Evolutionary conservation across 2,329 filamentous ascomycete species (phyloP), one percentile per base, ranked within the genome.

Genomic region (Claviceps purpurea): DNA sequence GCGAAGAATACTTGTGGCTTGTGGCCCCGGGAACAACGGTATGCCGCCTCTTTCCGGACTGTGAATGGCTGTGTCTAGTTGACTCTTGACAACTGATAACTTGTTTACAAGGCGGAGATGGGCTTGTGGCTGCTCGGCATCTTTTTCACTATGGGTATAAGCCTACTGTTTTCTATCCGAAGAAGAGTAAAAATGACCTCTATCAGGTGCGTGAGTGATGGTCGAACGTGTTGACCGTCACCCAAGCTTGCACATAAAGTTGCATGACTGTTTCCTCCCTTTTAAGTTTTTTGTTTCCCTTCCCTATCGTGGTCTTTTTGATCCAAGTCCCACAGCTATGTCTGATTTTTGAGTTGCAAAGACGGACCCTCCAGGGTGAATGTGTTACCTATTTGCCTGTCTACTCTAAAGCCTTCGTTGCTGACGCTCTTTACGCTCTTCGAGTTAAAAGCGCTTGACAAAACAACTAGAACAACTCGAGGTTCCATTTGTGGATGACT

Each of bases 51-150:
- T 22, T 26, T 30, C n/a, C 26, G 14, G 42, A 16, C 11, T 13
- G 22, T 44, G 39, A 2, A 50, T 44, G 7, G 18, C 18, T 18
- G 1, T 50, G 40, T 2, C 22, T 3, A 2, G 24, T 37, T 38
- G 11, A 16, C 30, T 24, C 20, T n/a, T 45, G 26, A 34, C 30
- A 16, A 22, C 49, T 50, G 18, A 50, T 14, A 6, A 46, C 14
- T 24, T 26, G 13, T 13, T 40, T 6, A 6, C n/a, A 50, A 90
- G 88, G 93, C 56, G 93, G 93, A 40, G 93, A 98, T 67, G 93
- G 93, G 2, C 79, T 98, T 3, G 93, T 98, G 30, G 90, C 91
- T 47, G 93, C 93, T 50, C 83, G 93, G 26, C 93, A 98, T 68
- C 78, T 98, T 5, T 82, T 81, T 65, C 87, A 95, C 64, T 97